Conservation (phyloP, 1,139 yeast genomes). For the Candida pseudoviswanathii region DNA sequence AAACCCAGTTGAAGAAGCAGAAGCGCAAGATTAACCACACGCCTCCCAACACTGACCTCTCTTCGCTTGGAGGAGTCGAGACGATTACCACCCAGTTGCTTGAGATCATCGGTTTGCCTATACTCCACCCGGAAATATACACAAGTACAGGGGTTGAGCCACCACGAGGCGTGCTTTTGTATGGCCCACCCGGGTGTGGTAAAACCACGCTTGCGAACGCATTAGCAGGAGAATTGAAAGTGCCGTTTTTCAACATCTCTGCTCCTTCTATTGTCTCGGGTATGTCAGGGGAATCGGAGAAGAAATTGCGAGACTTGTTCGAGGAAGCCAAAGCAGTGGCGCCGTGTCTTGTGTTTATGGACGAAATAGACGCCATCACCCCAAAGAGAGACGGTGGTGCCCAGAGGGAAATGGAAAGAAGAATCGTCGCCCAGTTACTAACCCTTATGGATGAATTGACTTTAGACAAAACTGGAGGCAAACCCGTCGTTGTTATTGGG, state of each 20-base stretch:
- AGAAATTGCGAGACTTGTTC: constrained; percentile 86
- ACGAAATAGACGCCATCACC: constrained; percentile 96
- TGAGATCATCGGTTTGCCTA: constrained; percentile 90
- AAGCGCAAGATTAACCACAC: constrained; percentile 58
- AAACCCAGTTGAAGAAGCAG: constrained; percentile 33
- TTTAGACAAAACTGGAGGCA: constrained; percentile 84
- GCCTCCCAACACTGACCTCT: constrained; percentile 68
- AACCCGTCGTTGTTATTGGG: constrained; percentile 69
- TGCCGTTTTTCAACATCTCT: constrained; percentile 86
- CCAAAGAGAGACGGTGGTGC: constrained; percentile 97
- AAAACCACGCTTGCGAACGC: constrained; percentile 96
- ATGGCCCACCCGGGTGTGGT: constrained; percentile 99
- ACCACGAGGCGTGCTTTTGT: constrained; percentile 91
- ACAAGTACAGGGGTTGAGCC: constrained; percentile 89
- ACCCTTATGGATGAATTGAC: constrained; percentile 86
- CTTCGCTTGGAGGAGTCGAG: constrained; percentile 89
- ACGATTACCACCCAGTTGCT: constrained; percentile 78
- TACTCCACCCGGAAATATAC: constrained; percentile 91
- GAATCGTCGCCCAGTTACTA: constrained; percentile 92
- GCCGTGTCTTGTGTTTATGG: constrained; percentile 90
- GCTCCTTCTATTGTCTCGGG: constrained; percentile 98
- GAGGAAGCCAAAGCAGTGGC: constrained; percentile 91
- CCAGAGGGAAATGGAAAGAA: constrained; percentile 95
- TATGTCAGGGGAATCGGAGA: constrained; percentile 99
- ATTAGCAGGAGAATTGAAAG: constrained; percentile 90